phyloP scores from a whole-genome alignment of 2,329 filamentous ascomycete species.

The Beauveria medogensis region DNA sequence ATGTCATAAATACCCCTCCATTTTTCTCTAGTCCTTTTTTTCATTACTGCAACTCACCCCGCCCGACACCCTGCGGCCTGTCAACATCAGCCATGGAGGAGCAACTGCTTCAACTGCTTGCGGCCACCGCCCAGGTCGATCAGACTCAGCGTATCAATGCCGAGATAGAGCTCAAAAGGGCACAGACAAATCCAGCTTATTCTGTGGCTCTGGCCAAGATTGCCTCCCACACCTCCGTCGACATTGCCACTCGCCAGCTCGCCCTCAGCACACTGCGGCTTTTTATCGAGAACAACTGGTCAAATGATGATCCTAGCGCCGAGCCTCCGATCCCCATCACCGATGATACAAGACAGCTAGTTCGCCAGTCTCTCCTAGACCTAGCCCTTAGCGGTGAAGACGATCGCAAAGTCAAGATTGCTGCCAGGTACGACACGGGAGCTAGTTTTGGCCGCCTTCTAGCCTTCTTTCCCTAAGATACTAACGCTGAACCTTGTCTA shows the following conservation, averaged over 20 bases:
- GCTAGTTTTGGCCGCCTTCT: background rate
- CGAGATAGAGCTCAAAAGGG: constrained; percentile 70
- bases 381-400: constrained; percentile 65
- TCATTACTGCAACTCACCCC: background rate
- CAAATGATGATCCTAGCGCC: constrained; percentile 62
- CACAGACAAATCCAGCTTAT: constrained; percentile 63
- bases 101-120: constrained; percentile 79
- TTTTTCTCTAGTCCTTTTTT: background rate
- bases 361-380: constrained; percentile 68
- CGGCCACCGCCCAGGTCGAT: constrained; percentile 72
- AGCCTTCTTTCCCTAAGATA: background rate
- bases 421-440: constrained; percentile 61
- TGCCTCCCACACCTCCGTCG: constrained; percentile 65
- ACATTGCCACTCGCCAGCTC: constrained; percentile 70
- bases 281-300: constrained; percentile 83
- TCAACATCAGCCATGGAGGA: constrained; percentile 62
- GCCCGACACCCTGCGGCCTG: background rate
- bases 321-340: constrained; percentile 55
- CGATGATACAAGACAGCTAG: constrained; percentile 63
- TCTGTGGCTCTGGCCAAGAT: constrained; percentile 74
- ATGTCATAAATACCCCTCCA: constrained; percentile 6
- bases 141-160: constrained; percentile 76
- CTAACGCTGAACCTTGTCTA: background rate
- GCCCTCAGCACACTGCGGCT: constrained; percentile 72
- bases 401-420: constrained; percentile 79